Conservation (phyloP, 1,284 basidiomycete genomes). For the Malassezia yamatoensis region DNA sequence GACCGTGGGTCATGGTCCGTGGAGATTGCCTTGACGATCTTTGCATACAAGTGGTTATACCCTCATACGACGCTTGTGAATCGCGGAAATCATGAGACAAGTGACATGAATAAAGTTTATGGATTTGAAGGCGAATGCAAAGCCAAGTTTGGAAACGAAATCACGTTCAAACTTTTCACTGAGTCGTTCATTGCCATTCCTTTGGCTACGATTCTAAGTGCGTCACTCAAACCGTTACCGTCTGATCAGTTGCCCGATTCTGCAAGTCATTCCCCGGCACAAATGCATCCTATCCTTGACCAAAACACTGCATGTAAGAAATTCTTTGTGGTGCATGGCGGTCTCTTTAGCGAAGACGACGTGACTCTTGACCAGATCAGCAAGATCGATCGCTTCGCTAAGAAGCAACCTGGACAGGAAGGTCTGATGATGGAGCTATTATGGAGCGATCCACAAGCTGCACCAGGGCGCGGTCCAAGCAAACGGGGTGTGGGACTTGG, state of each 20-base stretch:
- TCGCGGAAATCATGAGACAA: conserved; percentile 95
- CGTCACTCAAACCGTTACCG: conserved; percentile 57
- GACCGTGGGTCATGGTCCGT: conserved; percentile 96
- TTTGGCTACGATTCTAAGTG: conserved; percentile 71
- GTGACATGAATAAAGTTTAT: conserved; percentile 59
- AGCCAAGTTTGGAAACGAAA: conserved; percentile 43
- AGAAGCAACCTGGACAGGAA: conserved; percentile 82
- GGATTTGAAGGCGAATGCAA: conserved; percentile 95
- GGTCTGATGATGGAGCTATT: conserved; percentile 73
- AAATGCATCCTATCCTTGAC: conserved; percentile 59
- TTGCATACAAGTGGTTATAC: conserved; percentile 78
- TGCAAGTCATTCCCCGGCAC: conserved; percentile 26
- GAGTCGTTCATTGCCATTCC: conserved; percentile 52
- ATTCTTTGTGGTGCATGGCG: conserved; percentile 84
- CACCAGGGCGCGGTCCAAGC: conserved; percentile 82
- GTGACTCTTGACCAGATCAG: conserved; percentile 85
- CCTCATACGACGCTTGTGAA: conserved; percentile 42
- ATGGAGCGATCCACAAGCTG: conserved; percentile 77
- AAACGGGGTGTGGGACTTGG: conserved; percentile 93
- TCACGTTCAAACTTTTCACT: conserved; percentile 45
- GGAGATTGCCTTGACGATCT: conserved; percentile 84
- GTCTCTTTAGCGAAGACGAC: conserved; percentile 85
- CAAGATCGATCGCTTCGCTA: conserved; percentile 68
- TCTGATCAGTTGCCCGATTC: conserved; percentile 26
- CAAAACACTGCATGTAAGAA: conserved; percentile 64